Conservation (phyloP, 2,329 filamentous ascomycete species). For the Alternaria conjuncta region DNA sequence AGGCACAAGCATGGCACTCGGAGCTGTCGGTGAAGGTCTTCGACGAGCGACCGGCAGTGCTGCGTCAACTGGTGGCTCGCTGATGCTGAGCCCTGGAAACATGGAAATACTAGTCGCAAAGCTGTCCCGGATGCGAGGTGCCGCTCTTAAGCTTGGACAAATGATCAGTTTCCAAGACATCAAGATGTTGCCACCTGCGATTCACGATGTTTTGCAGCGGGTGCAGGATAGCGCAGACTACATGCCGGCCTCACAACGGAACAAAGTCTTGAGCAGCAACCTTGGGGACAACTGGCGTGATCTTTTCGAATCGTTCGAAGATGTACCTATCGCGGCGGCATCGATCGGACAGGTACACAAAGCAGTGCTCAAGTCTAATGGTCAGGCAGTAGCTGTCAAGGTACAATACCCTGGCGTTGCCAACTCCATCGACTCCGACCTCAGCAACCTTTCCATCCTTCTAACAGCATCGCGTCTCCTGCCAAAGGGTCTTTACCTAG, state of each 20-base stretch:
- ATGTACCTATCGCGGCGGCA: conserved; percentile 90
- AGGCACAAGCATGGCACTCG: conserved; percentile 93
- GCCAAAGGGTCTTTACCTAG: conserved; percentile 88
- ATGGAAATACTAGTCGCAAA: conserved; percentile 93
- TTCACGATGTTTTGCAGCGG: conserved; percentile 88
- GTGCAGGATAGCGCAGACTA: conserved; percentile 98
- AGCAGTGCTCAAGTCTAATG: conserved; percentile 77
- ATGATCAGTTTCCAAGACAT: conserved; percentile 99
- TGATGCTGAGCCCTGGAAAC: conserved; percentile 87
- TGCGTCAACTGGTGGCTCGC: conserved; percentile 66
- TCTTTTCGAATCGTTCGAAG: conserved; percentile 83
- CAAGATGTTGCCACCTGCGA: conserved; percentile 87
- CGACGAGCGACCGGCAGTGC: conserved; percentile 77
- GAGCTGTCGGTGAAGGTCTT: conserved; percentile 84
- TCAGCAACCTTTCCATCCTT: conserved; percentile 90
- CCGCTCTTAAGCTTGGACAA: conserved; percentile 95
- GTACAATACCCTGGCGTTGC: conserved; percentile 97
- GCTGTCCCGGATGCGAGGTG: conserved; percentile 93
- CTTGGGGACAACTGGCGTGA: conserved; percentile 85
- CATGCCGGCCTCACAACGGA: conserved; percentile 92
- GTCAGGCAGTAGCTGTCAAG: conserved; percentile 86
- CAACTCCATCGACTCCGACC: conserved; percentile 92
- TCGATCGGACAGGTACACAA: conserved; percentile 97
- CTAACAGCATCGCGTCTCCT: conserved; percentile 89
- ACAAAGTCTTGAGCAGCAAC: conserved; percentile 80